Evolutionary conservation across 768 basidiomycete genomes (phyloP).

Genomic region (Mycena epipterygia): DNA sequence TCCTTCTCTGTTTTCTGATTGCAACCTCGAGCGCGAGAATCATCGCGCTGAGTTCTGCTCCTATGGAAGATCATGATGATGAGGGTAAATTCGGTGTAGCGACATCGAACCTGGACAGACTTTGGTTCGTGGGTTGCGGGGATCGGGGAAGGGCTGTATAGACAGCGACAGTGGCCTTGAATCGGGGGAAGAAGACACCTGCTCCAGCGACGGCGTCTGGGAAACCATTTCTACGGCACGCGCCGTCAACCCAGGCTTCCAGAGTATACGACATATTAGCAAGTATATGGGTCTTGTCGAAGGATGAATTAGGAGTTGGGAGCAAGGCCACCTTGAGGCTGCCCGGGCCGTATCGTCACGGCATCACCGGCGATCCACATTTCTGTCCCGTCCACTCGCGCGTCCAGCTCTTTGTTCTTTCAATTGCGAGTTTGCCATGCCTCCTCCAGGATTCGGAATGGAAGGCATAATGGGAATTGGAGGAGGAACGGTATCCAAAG

Average conservation of each 20-base stretch:
- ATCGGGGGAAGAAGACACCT: slow-evolving; percentile 6
- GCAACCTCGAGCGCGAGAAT: slow-evolving; percentile 2
- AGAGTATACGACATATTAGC: not conserved
- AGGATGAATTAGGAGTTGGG: no score
- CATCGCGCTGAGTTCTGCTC: slow-evolving; percentile 13
- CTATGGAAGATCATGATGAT: not conserved
- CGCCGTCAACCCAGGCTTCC: slow-evolving; percentile 15
- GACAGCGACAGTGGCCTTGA: not conserved
- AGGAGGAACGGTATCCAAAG: not conserved
- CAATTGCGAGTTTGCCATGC: not conserved
- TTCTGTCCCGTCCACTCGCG: no score
- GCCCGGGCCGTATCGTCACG: no score
- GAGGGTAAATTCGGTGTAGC: no score
- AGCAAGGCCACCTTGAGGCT: no score
- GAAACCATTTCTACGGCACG: slow-evolving; percentile 9
- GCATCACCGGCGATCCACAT: no score
- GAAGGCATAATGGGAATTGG: slow-evolving; percentile 5
- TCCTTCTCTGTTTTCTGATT: not conserved
- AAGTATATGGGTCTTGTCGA: no score
- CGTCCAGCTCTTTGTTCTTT: no score
- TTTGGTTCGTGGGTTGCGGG: slow-evolving; percentile 3
- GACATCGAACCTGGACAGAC: not conserved
- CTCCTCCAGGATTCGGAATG: not conserved
- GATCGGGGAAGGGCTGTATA: not conserved
- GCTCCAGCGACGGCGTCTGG: slow-evolving; percentile 10